Evolutionary conservation across 768 basidiomycete species (phyloP), one percentile per base, ranked within the genome.

Genomic region (Tremella yokohamensis): DNA sequence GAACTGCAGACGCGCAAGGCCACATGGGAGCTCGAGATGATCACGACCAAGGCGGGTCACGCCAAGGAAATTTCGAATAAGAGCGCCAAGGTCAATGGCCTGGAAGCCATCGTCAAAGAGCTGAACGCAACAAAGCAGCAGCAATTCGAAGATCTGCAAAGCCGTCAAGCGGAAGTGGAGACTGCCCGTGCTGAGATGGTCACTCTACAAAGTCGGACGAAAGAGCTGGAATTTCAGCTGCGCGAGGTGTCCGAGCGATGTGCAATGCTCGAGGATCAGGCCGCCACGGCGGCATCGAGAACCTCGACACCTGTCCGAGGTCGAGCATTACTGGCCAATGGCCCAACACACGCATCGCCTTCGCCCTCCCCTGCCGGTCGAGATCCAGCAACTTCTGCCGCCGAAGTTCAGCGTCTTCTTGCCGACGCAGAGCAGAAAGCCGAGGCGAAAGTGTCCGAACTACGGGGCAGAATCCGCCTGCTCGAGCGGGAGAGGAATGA

Each of bases 111-210:
- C 1, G 79, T 90, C n/a, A 82, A 83, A 62, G 84, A 81, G 26
- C 80, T 92, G 8, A 83, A 84, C 13, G 77, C 80, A 24, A 89
- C 91, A 71, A 93, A 92, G 68, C 86, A 85, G 64, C 74, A 79
- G 11, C 82, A 90, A 62, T 98, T 97, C 72, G 89, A 93, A 64
- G 84, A 87, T 59, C 80, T 91, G 2, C 91, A 98, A 76, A 68
- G 87, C 48, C 86, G 89, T 26, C 90, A 94, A 74, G 92, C 89
- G 15, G 93, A 97, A 69, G 76, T 88, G 11, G 96, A 99, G 77
- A 87, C 88, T 1, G 84, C 85, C 3, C 85, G 86, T 62, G 84
- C 83, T 3, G 85, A 88, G 62, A 80, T 86, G 1, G 89, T 91
- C 64, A 82, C 82, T 0, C 76, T 91, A 18, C 84, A 88, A 65